These are phyloP conservation scores for Penicillium coprophilum DNA, from an alignment of 495 filamentous ascomycete genomes.

Conservation along the genomic window DNA sequence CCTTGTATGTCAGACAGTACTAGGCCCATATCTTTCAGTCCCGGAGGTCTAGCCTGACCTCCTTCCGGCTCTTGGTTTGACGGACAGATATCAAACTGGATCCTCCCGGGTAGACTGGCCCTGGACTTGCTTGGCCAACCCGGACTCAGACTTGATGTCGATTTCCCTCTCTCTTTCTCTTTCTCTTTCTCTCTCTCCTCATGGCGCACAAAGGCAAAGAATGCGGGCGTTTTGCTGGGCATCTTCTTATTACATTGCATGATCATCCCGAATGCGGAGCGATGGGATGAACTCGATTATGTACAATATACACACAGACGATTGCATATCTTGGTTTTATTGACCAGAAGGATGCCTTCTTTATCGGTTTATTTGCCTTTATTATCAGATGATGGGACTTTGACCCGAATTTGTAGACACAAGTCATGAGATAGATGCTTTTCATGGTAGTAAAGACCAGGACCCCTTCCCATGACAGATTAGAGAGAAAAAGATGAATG, in stretches of 20 bases:
- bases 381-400: neutral
- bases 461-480: neutral
- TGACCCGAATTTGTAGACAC: neutral
- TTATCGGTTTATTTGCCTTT: neutral
- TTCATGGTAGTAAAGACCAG: neutral
- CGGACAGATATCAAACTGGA: neutral
- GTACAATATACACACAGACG: constrained; percentile 28
- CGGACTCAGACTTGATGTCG: neutral
- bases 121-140: neutral
- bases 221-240: constrained; percentile 30
- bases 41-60: neutral
- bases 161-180: too few species aligned
- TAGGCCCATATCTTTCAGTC: neutral
- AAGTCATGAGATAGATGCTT: neutral
- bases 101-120: neutral
- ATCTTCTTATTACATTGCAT: constrained; percentile 30
- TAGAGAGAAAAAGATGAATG: neutral
- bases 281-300: constrained; percentile 25
- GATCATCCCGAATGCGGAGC: constrained; percentile 17
- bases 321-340: constrained; percentile 16
- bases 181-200: constrained; percentile 22
- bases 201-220: constrained; percentile 24
- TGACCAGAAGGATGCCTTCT: constrained; percentile 8
- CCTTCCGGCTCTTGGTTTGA: neutral
- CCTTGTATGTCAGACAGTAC: neutral